Percentiles rank a stretch among this genome's conserved stretches.
These are phyloP conservation scores for Trypanosoma vivax DNA, from an alignment of 208 protist species.

Conservation along the genomic window DNA sequence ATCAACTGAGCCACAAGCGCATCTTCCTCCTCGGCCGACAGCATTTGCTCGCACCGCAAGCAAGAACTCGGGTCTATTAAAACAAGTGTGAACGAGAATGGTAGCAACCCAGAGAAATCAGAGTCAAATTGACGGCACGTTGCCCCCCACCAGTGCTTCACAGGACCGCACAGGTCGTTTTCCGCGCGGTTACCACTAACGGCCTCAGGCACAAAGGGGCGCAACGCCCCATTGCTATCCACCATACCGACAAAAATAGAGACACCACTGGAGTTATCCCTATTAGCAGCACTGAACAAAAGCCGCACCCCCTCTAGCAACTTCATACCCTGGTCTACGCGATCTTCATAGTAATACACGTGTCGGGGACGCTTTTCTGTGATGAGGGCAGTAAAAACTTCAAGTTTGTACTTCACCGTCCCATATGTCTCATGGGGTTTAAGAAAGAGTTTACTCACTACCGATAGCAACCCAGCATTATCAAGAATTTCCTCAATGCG, in stretches of 20 bases:
- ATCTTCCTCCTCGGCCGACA: conserved; percentile 21
- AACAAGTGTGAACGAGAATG: conserved; percentile 47
- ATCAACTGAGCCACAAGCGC: conserved; percentile 26
- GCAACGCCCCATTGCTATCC: conserved; percentile 4
- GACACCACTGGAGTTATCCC: not conserved
- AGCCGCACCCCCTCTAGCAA: conserved; percentile 46
- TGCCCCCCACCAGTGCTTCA: conserved; percentile 30
- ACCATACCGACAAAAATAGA: conserved; percentile 3
- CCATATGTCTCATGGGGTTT: conserved; percentile 64
- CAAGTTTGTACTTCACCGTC: conserved; percentile 69
- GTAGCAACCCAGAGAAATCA: conserved; percentile 2
- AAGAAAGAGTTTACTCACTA: conserved; percentile 47
- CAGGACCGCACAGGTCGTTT: conserved; percentile 6
- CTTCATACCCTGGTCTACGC: conserved; percentile 45
- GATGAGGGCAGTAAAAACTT: conserved; percentile 50
- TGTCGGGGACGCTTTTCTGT: conserved; percentile 26
- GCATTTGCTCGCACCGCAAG: conserved; percentile 25
- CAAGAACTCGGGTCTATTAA: conserved; percentile 26
- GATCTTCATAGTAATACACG: conserved; percentile 82
- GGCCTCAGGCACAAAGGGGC: not conserved
- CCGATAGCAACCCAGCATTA: conserved; percentile 30
- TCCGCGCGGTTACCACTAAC: conserved; percentile 1
- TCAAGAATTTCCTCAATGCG: conserved; percentile 56
- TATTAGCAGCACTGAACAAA: conserved; percentile 36
- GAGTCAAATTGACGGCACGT: conserved; percentile 7